Conservation (phyloP, 345 rosid species). For the Eucalyptus melliodora region DNA sequence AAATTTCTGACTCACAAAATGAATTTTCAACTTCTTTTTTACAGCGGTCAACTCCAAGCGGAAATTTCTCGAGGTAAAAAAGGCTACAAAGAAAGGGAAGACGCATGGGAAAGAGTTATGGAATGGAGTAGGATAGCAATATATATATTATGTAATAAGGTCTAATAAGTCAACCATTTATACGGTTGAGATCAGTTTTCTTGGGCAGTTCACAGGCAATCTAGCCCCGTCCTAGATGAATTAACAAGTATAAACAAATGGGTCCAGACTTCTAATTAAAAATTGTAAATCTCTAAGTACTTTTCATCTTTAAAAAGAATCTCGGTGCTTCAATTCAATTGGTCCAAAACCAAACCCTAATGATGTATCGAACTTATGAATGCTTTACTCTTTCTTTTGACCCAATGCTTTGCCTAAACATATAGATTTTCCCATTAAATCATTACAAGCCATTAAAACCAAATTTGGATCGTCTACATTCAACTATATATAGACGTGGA, state of each 20-base stretch:
- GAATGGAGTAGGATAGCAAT: not conserved
- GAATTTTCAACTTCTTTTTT: not conserved
- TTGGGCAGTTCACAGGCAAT: slow-evolving; percentile 58
- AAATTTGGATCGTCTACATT: not conserved
- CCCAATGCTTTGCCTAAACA: not conserved
- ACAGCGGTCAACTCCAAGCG: not conserved
- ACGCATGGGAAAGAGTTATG: not conserved
- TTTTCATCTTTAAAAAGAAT: not conserved
- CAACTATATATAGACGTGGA: not conserved
- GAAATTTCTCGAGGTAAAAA: not conserved
- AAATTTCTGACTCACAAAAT: not conserved
- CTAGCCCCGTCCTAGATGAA: slow-evolving; percentile 14
- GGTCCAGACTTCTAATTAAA: not conserved
- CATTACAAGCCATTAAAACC: not conserved
- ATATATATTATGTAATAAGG: not conserved
- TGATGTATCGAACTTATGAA: not conserved
- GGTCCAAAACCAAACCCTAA: not conserved
- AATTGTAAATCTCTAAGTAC: not conserved
- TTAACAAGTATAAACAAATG: slow-evolving; percentile 3
- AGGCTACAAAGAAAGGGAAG: not conserved
- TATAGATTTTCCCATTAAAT: not conserved
- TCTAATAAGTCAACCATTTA: slow-evolving; percentile 11
- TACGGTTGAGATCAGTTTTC: slow-evolving; percentile 36
- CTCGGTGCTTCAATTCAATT: not conserved
- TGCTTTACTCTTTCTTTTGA: not conserved